These are phyloP conservation scores for Sporothrix mexicana DNA, from an alignment of 2,329 filamentous ascomycete genomes.

Conservation along the genomic window DNA sequence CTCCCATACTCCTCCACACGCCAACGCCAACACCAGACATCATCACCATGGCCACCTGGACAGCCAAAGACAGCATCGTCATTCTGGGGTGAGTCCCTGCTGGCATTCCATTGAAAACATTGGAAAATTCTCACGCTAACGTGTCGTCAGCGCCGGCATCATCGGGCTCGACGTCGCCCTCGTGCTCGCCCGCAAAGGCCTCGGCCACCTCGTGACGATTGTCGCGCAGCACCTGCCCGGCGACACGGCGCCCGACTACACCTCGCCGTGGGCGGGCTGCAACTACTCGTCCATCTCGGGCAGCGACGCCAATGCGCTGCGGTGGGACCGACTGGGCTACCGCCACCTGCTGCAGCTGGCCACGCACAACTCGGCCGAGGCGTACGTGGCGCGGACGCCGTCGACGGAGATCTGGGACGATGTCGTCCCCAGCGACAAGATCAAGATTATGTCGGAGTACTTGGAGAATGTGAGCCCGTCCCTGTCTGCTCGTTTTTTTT, in stretches of 20 bases:
- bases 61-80: slow-evolving; percentile 33
- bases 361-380: slow-evolving; percentile 41
- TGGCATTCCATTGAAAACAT: neutral
- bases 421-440: slow-evolving; percentile 48
- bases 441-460: slow-evolving; percentile 50
- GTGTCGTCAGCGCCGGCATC: slow-evolving; percentile 46
- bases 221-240: slow-evolving; percentile 51
- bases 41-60: slow-evolving; percentile 18
- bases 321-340: slow-evolving; percentile 52
- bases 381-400: slow-evolving; percentile 47
- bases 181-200: slow-evolving; percentile 46
- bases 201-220: slow-evolving; percentile 45
- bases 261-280: slow-evolving; percentile 53
- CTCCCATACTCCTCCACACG: neutral
- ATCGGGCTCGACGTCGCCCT: slow-evolving; percentile 50
- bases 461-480: slow-evolving; percentile 50
- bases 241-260: slow-evolving; percentile 49
- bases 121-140: neutral
- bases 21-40: neutral
- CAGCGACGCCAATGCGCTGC: slow-evolving; percentile 49
- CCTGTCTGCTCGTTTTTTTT: no score
- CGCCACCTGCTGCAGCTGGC: slow-evolving; percentile 47
- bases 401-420: slow-evolving; percentile 52
- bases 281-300: slow-evolving; percentile 55
- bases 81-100: slow-evolving; percentile 26